Evolutionary conservation across 2,329 filamentous ascomycete genomes (phyloP), one percentile per base, ranked within the genome.

Genomic region (Byssothecium circinans): DNA sequence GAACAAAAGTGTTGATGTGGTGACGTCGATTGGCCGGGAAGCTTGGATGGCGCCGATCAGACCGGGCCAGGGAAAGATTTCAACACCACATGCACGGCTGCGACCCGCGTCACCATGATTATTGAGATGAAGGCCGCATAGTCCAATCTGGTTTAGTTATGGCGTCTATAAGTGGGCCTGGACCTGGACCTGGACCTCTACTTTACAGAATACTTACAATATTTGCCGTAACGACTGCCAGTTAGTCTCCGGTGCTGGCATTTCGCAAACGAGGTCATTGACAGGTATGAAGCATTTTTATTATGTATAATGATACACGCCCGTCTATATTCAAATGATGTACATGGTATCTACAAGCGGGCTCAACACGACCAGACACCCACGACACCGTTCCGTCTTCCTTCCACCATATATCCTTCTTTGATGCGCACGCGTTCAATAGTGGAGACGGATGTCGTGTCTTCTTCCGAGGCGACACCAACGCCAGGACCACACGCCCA

Each of bases 401-500:
- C 94, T 72, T 97, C 94, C 2, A 95, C 83, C 67, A 97, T 77
- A 73, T 96, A 99, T 0, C 94, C 94, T 63, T 99, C 94, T 73
- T 89, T 90, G 66, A 97, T 86, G 56, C 91, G 83, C 48, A 97
- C 92, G 50, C 82, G 84, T 73, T 97, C 91, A 17, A 99, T 86
- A 4, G 71, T 61, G 0, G 69, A 61, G 8, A 69, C 55, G 18
- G 49, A 81, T 58, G 82, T 84, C 11, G 81, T 83, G 43, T 87
- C 84, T 17, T 84, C 82, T 49, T 85, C 85, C 10, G 74, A 70
- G 2, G 79, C 80, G 39, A 88, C 83, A 29, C 91, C 92, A 39
- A 88, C 83, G 29, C 91, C 92, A 2, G 90, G 86, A 43, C 94
- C 94, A 72, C 91, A 96, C 70, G 96, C 90, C 94, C 94, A 99